Evolutionary conservation across 1,139 yeast species (phyloP), one percentile per base, ranked within the genome.

Genomic region (Torulaspora globosa): DNA sequence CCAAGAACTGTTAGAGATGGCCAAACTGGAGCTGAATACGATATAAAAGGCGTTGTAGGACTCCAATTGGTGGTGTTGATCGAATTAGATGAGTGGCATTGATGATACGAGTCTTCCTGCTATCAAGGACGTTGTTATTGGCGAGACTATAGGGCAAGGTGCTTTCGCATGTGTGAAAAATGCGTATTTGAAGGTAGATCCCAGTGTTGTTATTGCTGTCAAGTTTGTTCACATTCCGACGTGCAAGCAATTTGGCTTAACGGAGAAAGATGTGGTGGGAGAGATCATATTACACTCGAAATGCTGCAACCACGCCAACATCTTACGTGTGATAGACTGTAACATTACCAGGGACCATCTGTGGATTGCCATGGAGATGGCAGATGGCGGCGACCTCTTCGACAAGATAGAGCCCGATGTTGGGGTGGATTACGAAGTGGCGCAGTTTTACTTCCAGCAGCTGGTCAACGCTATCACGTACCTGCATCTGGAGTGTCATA

Each of bases 321-420:
- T 83, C 12, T 72, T 82, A 38, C 70, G 70, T 47, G 67, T 80
- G 42, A 65, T 74, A 34, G 78, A 73, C 56, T 72, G 76, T 53
- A 81, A 80, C 2, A 71, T 77, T 2, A 74, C 76, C 46, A 60
- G 65, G 1, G 71, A 70, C 32, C 82, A 80, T 75, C 65, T 75
- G 41, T 82, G 83, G 78, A 73, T 82, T 50, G 76, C 78, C 8
- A 70, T 83, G 73, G 88, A 83, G 56, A 65, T 79, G 46, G 87
- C 86, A 1, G 71, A 73, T 32, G 84, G 85, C 44, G 89, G 89
- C 14, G 90, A 83, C 60, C 61, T 83, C 18, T 83, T 82, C 59
- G 86, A 82, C 55, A 82, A 82, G 65, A 81, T 82, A 47, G 87
- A 82, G 62, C 88, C 88, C 0, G 88, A 82, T 61, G 67, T 78